Base-by-base conservation (phyloP, 768 basidiomycete species). In the Coprinopsis strossmayeri region DNA sequence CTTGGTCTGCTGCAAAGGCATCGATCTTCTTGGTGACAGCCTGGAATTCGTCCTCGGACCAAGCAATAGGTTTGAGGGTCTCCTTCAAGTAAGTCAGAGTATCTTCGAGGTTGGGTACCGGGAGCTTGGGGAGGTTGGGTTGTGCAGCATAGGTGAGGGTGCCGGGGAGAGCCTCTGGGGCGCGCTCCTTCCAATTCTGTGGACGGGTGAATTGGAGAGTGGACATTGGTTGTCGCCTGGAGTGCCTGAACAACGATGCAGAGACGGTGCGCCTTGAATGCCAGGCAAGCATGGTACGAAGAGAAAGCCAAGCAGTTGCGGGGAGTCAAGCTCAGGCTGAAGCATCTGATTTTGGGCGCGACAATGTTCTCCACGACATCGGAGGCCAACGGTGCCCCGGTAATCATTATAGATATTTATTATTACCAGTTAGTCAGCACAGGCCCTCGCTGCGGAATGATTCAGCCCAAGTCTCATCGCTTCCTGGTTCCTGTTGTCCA, bases 41-140 rank as follows among this genome's bases (percentile, higher is more conserved):
- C 3, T 69, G 64, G 38, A 79, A 81, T 61, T 91, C 86, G 1
- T 70, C 67, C 1, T 74, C 68, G 1, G 76, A 71, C 64, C 79
- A 77, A 3, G 91, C 84, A 40, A 94, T 78, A 0, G 92, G 90
- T 46, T 70, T 71, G 45, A 97, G 63, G 1, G 81, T 81, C 23
- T 79, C 72, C 61, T 84, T 85, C 57, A 96, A 74, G 45, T 78
- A 77, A 30, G 67, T 65, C 17, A 93, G 68, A 1, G 91, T 94
- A 12, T 74, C 68, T 1, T 65, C 52, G 5, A 96, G 77, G 21
- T 75, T 65, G 11, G 87, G 83, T 0, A 96, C 82, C 0, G 93
- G 94, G 5, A 97, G 78, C 39, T 70, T 71, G 0, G 82, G 84
- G 3, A 96, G 75, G 7, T 68, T 63, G 0, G 69, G 55, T 59